Evolutionary conservation across 2,329 filamentous ascomycete species (phyloP).

Genomic region (Ceratocystis ficicola): DNA sequence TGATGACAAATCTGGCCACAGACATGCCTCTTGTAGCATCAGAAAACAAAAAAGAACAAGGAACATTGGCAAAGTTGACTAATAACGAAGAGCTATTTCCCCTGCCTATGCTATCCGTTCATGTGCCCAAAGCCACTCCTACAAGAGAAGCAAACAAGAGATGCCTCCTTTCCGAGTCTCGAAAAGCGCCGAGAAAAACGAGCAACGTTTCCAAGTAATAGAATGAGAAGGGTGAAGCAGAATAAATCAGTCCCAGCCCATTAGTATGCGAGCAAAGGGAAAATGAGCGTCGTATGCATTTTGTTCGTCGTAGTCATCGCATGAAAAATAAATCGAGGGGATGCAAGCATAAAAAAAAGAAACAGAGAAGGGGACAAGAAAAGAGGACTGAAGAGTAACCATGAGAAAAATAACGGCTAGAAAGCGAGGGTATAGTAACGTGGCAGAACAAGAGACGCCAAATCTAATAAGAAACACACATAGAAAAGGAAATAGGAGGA

Average conservation of each 20-base stretch:
- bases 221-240: neutral
- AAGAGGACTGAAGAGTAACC: neutral
- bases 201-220: neutral
- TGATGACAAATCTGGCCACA: neutral
- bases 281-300: conserved; percentile 1
- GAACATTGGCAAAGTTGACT: too few species aligned
- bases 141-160: too few species aligned
- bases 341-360: neutral
- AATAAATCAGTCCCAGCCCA: neutral
- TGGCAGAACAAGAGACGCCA: conserved; percentile 18
- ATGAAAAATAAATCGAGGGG: neutral
- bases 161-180: too few species aligned
- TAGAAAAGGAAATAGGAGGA: conserved; percentile 13
- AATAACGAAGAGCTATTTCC: too few species aligned
- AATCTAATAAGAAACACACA: conserved; percentile 3
- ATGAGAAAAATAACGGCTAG: neutral
- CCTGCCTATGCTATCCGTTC: too few species aligned
- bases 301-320: conserved; percentile 5
- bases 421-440: conserved; percentile 16
- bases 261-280: too few species aligned
- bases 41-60: neutral
- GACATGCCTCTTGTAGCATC: neutral
- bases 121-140: too few species aligned
- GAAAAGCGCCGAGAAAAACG: neutral
- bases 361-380: neutral